Percentiles rank a stretch among this genome's conserved stretches.
Conservation (phyloP, 768 basidiomycete species). For the Boletellus sp. region DNA sequence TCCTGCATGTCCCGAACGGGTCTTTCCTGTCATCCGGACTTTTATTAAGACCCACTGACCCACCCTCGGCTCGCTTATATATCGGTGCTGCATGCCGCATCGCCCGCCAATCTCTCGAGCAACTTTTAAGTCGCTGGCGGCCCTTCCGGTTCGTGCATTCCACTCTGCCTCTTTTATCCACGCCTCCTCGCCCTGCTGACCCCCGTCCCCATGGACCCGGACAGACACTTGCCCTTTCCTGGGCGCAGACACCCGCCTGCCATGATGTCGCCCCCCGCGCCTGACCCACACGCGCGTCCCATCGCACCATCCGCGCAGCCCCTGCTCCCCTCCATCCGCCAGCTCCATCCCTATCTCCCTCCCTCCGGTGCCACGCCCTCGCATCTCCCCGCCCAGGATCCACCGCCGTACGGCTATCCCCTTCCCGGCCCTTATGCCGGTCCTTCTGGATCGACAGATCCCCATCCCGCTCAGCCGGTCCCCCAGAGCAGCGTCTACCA, state of each 20-base stretch:
- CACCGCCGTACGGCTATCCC: constrained; percentile 28
- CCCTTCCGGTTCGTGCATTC: constrained; percentile 21
- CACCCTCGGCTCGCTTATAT: constrained; percentile 28
- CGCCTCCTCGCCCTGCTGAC: constrained; percentile 17
- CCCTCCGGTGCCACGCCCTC: constrained; percentile 39
- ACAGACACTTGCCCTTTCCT: constrained; percentile 34
- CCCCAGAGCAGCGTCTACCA: constrained; percentile 22
- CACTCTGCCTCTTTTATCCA: constrained; percentile 21
- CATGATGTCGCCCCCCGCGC: constrained; percentile 24
- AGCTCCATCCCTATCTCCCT: constrained; percentile 62
- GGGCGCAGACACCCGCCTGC: constrained; percentile 30
- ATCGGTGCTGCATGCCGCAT: constrained; percentile 27
- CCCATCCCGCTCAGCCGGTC: constrained; percentile 19
- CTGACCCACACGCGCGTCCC: constrained; percentile 27
- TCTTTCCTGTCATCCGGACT: constrained; percentile 25
- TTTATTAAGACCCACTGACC: constrained; percentile 29
- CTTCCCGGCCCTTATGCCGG: constrained; percentile 18
- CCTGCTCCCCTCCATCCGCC: constrained; percentile 62
- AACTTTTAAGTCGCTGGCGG: constrained; percentile 22
- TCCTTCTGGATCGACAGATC: constrained; percentile 28
- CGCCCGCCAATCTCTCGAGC: constrained; percentile 18
- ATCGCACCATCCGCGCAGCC: constrained; percentile 25
- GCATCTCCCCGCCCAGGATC: constrained; percentile 26
- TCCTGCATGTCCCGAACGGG: constrained; percentile 27
- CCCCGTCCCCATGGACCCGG: constrained; percentile 33